Percentiles rank a stretch among this genome's conserved stretches.
Conservation (phyloP, 2,329 filamentous ascomycete genomes). For the Keithomyces neogunnii region DNA sequence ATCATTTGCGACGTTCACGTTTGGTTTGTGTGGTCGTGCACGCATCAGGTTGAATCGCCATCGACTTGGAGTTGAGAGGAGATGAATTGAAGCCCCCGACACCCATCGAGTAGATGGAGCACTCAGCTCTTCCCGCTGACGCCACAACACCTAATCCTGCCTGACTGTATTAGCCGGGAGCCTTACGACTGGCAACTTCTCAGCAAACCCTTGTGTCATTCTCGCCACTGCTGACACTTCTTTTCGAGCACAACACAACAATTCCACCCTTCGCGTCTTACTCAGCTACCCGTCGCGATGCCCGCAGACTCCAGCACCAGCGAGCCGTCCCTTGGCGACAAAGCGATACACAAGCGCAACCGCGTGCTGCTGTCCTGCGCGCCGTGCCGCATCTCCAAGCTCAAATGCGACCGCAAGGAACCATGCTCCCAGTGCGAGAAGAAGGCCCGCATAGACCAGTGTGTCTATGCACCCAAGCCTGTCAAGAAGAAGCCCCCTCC, state of each 20-base stretch:
- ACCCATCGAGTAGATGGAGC: too few species aligned
- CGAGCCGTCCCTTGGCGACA: conserved; percentile 8
- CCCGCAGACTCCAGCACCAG: conserved; percentile 13
- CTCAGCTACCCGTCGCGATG: not conserved
- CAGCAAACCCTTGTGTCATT: too few species aligned
- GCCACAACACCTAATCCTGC: too few species aligned
- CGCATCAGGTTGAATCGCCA: too few species aligned
- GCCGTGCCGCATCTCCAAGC: conserved; percentile 44
- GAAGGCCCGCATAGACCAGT: conserved; percentile 36
- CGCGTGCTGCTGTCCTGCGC: conserved; percentile 44
- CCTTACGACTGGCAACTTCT: too few species aligned
- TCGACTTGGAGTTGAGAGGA: too few species aligned
- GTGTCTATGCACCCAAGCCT: conserved; percentile 40
- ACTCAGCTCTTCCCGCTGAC: too few species aligned
- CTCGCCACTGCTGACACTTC: too few species aligned
- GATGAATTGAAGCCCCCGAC: too few species aligned
- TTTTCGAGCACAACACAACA: too few species aligned
- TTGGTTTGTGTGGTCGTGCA: not conserved
- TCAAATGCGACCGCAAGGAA: conserved; percentile 45
- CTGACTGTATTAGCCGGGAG: too few species aligned
- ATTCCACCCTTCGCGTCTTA: too few species aligned
- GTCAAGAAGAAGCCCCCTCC: conserved; percentile 30
- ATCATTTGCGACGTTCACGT: not conserved
- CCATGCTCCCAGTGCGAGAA: conserved; percentile 46
- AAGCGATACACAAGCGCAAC: conserved; percentile 30